These are phyloP conservation scores for Daedaleopsis nitida DNA, from an alignment of 768 basidiomycete genomes.

Conservation along the genomic window DNA sequence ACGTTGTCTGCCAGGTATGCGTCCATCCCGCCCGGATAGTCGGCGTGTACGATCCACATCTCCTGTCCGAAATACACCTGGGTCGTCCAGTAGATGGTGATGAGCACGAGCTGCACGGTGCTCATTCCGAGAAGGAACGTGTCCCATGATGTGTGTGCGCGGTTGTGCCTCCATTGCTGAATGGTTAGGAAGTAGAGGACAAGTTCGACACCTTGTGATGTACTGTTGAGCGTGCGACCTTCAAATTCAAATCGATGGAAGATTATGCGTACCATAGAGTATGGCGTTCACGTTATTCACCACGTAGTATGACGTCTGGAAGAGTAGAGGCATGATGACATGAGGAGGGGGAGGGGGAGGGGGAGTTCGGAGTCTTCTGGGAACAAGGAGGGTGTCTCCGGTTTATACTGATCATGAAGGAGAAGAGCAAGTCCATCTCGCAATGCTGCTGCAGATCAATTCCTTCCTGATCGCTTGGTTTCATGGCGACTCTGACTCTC, in stretches of 20 bases:
- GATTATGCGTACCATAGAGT: conserved; percentile 16
- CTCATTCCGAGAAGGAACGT: conserved; percentile 24
- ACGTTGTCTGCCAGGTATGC: conserved; percentile 32
- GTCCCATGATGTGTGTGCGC: conserved; percentile 6
- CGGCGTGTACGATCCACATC: conserved; percentile 31
- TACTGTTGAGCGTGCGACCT: neutral
- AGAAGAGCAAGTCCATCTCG: too few species aligned
- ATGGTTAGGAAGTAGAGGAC: conserved; percentile 23
- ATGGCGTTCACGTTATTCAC: conserved; percentile 19
- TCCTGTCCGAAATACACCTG: conserved; percentile 30
- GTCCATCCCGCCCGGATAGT: conserved; percentile 33
- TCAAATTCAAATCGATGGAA: neutral
- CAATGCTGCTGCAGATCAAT: too few species aligned
- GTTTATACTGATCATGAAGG: too few species aligned
- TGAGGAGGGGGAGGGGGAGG: too few species aligned
- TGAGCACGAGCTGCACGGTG: conserved; percentile 26
- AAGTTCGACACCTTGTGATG: conserved; percentile 21
- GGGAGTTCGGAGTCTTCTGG: too few species aligned
- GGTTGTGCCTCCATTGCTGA: neutral
- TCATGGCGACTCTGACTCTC: too few species aligned
- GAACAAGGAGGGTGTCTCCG: too few species aligned
- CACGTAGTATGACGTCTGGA: conserved; percentile 19
- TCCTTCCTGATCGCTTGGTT: too few species aligned
- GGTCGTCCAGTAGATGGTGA: conserved; percentile 28
- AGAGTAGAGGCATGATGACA: neutral